Evolutionary conservation across 1,284 basidiomycete genomes (phyloP), one percentile per base, ranked within the genome.

Genomic region (Fomitiporia mediterranea): DNA sequence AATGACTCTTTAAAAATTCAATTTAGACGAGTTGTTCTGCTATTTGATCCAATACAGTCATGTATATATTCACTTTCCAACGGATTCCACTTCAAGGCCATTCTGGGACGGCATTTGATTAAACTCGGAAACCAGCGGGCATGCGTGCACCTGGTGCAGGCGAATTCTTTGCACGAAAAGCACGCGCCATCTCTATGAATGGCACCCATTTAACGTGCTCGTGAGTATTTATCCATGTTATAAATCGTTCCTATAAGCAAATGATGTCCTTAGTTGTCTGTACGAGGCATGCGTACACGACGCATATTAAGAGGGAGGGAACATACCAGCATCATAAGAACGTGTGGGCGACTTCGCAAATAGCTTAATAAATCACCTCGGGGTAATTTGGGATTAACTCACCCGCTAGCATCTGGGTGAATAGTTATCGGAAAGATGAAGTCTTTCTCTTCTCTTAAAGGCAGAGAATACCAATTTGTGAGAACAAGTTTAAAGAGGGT

Each of bases 361-460:
- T 19, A 46, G 11, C 27, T 30, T 30, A 46, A 9, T 46, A 15
- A 8, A 28, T 9, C 9, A 13, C n/a, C 27, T 15, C 17, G 2
- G 3, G 2, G 74, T 61, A 23, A 61, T 56, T 27, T 63, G 30
- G 7, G 21, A 32, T 43, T 9, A 9, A 30, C 77, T 67, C 65
- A 82, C 79, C 84, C 84, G 63, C 83, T 84, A 15, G 88, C 86
- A 60, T 91, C 88, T 0, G 87, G 88, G 63, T 89, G 86, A 28
- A 90, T 85, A 0, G 88, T 89, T 58, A 89, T 80, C 0, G 86
- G 86, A 63, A 89, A 86, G 21, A 86, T 79, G 63, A 89, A 90
- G 63, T 83, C 80, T 61, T 86, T 80, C 62, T 87, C 81, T 60
- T 87, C 83, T 51, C 82, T 83, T 56, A 2, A 30, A 48, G 9